These are phyloP conservation scores for Plantago ovata DNA, from an alignment of 257 asterid genomes.

Conservation along the genomic window DNA sequence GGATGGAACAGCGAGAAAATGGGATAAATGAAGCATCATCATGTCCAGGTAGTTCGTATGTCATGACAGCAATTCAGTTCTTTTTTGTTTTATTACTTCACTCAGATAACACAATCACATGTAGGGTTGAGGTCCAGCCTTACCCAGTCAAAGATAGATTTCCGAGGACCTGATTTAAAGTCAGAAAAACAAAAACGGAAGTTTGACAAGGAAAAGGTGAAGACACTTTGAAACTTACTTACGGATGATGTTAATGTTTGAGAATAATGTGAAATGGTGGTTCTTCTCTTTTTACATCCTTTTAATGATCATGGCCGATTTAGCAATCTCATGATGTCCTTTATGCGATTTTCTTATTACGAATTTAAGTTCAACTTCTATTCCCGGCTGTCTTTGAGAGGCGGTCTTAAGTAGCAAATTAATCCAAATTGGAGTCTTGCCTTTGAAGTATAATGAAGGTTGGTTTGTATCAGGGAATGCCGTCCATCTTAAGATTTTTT, in stretches of 20 bases:
- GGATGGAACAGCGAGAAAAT: conserved; percentile 25
- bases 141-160: conserved; percentile 35
- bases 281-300: conserved; percentile 1
- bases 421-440: neutral
- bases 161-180: conserved; percentile 30
- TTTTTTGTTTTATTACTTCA: conserved; percentile 21
- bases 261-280: conserved; percentile 5
- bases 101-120: conserved; percentile 34
- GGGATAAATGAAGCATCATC: conserved; percentile 30
- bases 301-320: conserved; percentile 1
- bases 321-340: conserved; percentile 8
- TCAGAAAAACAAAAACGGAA: conserved; percentile 51
- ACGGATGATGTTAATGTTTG: neutral
- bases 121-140: conserved; percentile 32
- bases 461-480: conserved; percentile 46
- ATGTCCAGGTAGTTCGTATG: conserved; percentile 37
- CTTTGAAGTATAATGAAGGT: neutral
- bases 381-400: conserved; percentile 1
- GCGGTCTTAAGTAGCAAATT: conserved; percentile 3
- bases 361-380: conserved; percentile 4
- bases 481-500: conserved; percentile 68
- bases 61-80: conserved; percentile 15
- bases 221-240: conserved; percentile 4
- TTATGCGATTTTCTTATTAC: conserved; percentile 1
- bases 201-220: conserved; percentile 53